Base-by-base conservation (phyloP, 192 early-diverging fungal genomes). In the Rhizophagus clarus region DNA sequence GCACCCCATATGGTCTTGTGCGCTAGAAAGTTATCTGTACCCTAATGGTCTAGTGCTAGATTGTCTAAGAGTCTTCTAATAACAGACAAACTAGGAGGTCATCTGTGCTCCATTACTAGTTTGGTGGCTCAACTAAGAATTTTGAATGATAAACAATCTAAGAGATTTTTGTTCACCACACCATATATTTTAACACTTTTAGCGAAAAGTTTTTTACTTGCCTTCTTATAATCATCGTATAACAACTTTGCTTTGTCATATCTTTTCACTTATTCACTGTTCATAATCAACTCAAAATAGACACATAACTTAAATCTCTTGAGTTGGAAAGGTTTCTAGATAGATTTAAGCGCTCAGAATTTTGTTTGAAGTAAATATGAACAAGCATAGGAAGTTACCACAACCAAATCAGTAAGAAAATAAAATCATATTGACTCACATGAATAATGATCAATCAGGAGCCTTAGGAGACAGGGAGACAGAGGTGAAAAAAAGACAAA, bases 71-170 rank as follows among this genome's bases (percentile, higher is more conserved):
- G 47, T 56, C 51, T 74, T 79, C 37, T 45, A 77, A 77, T 31
- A 77, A 6, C 64, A 69, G 24, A 34, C 66, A 79, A 79, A 10
- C 78, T 24, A 79, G 45, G 10, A 79, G 69, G 68, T 79, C 78
- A 79, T 61, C 24, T 79, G 78, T 32, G 68, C 22, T 8, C 68
- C 68, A 71, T 56, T 60, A 79, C 78, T 73, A 28, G 78, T 71
- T 67, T 79, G 11, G 78, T 79, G 63, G 29, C 63, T 77, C 68
- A 67, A 73, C 78, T 76, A 79, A 67, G 9, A 79, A 68, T 79
- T 71, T 79, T 79, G 68, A 79, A 79, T 79, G 78, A 71, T n/a
- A 4, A 73, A 34, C 67, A n/a, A 79, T 22, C 68, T 75, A 79
- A 72, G 9, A 79, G 69, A 34, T 79, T 61, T 71, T 32, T 17